phyloP scores from a whole-genome alignment of 2,329 filamentous ascomycete species.

The Laburnicola sp. region DNA sequence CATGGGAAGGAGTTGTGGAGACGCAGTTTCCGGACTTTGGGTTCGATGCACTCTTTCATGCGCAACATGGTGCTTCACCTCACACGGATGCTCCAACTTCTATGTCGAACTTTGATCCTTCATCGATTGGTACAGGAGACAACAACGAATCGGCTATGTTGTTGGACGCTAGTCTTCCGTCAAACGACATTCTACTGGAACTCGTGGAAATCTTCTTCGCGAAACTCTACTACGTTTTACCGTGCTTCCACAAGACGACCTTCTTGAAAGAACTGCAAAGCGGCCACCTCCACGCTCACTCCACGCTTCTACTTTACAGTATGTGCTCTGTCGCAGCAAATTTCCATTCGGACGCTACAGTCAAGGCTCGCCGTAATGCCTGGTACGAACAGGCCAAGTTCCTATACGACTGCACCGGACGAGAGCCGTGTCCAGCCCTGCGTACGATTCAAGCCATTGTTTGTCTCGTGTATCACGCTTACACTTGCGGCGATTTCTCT shows the following conservation, averaged over 20 bases:
- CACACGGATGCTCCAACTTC: constrained; percentile 9
- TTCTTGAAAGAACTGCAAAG: constrained; percentile 21
- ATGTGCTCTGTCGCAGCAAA: constrained; percentile 32
- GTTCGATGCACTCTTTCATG: constrained; percentile 12
- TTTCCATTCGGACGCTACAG: constrained; percentile 25
- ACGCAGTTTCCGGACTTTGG: constrained; percentile 15
- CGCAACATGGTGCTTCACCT: background rate
- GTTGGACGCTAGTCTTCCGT: constrained; percentile 18
- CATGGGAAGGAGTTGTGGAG: background rate
- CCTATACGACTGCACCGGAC: constrained; percentile 28
- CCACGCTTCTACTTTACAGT: constrained; percentile 29
- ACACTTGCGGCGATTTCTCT: constrained; percentile 33
- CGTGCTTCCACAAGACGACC: constrained; percentile 33
- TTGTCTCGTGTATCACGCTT: constrained; percentile 28
- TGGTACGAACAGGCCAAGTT: constrained; percentile 39
- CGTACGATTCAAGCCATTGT: constrained; percentile 33
- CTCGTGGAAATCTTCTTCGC: constrained; percentile 33
- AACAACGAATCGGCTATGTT: constrained; percentile 14
- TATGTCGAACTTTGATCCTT: constrained; percentile 1
- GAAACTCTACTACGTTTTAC: constrained; percentile 25
- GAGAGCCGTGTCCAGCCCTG: constrained; percentile 22
- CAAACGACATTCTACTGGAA: constrained; percentile 19
- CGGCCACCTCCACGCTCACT: constrained; percentile 20
- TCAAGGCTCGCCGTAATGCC: constrained; percentile 21
- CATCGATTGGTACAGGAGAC: background rate